These are phyloP conservation scores for Lomentospora prolificans DNA, from an alignment of 2,329 filamentous ascomycete species.

Conservation along the genomic window DNA sequence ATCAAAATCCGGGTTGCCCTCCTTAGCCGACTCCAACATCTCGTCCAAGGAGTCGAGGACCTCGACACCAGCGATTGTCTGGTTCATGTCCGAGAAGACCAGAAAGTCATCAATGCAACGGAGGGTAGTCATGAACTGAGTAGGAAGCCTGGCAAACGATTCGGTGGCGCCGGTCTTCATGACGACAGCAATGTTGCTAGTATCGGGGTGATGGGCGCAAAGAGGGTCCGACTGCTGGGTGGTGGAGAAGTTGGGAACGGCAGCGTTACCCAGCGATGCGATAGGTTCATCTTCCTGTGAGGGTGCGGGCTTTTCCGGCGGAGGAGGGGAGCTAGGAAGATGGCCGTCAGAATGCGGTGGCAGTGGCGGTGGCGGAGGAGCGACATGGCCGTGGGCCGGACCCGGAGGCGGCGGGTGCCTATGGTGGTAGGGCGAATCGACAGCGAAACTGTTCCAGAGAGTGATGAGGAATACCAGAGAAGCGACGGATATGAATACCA, in stretches of 20 bases:
- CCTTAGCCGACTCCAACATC: conserved; percentile 31
- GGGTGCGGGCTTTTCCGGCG: background rate
- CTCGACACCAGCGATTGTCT: conserved; percentile 32
- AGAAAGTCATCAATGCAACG: conserved; percentile 40
- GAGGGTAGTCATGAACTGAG: conserved; percentile 42
- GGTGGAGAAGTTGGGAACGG: background rate
- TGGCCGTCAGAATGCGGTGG: background rate
- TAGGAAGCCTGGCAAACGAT: conserved; percentile 39
- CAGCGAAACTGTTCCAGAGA: conserved; percentile 5
- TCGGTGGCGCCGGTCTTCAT: conserved; percentile 51
- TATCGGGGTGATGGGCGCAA: conserved; percentile 32
- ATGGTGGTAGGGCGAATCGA: conserved; percentile 9
- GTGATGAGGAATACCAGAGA: conserved; percentile 9
- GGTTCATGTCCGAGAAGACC: conserved; percentile 48
- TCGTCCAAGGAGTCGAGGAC: conserved; percentile 37
- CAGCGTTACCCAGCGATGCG: background rate
- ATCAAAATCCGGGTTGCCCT: conserved; percentile 39
- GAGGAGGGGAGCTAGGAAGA: background rate
- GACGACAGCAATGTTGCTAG: conserved; percentile 36
- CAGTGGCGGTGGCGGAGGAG: background rate
- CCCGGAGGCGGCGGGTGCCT: conserved; percentile 8
- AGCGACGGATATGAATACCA: conserved; percentile 5
- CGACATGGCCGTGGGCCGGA: conserved; percentile 10
- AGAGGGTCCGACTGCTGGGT: conserved; percentile 16
- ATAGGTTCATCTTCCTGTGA: background rate